Conservation (phyloP, 495 filamentous ascomycete genomes). For the Cairneyella variabilis region DNA sequence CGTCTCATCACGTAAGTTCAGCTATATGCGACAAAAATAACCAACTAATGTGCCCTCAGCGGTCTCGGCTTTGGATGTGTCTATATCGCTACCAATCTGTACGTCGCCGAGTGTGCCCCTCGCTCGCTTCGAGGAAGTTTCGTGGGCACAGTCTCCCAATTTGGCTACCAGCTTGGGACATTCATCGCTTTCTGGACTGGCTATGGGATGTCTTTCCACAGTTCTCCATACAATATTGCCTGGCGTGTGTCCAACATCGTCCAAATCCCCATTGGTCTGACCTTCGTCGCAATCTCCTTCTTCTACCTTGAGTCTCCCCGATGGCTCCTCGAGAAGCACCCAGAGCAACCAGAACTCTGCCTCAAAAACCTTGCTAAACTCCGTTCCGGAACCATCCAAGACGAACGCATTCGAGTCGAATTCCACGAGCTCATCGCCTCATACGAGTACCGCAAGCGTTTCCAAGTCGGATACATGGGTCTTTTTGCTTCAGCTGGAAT, state of each 20-base stretch:
- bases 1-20: conserved; percentile 31
- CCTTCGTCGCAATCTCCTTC: conserved; percentile 33
- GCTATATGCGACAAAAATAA: no score
- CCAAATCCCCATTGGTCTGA: conserved; percentile 34
- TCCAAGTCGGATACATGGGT: conserved; percentile 29
- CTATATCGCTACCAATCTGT: conserved; percentile 37
- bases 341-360: conserved; percentile 30
- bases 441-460: conserved; percentile 29
- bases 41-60: no score
- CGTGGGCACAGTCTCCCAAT: conserved; percentile 34
- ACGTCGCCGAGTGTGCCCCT: conserved; percentile 36
- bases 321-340: conserved; percentile 34
- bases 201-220: conserved; percentile 39
- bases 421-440: conserved; percentile 37
- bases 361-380: conserved; percentile 29
- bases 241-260: conserved; percentile 36
- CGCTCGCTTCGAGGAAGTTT: conserved; percentile 32
- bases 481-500: conserved; percentile 32
- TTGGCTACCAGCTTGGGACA: conserved; percentile 22
- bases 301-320: conserved; percentile 35
- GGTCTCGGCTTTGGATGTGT: conserved; percentile 37
- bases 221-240: conserved; percentile 35
- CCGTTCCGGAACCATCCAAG: conserved; percentile 26
- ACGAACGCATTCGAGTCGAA: conserved; percentile 31
- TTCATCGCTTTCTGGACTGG: conserved; percentile 38